A percentile compares a stretch with the other conserved stretches of the same genome.
phyloP scores from a whole-genome alignment of 805 yeast species.

The Pichia exigua region DNA sequence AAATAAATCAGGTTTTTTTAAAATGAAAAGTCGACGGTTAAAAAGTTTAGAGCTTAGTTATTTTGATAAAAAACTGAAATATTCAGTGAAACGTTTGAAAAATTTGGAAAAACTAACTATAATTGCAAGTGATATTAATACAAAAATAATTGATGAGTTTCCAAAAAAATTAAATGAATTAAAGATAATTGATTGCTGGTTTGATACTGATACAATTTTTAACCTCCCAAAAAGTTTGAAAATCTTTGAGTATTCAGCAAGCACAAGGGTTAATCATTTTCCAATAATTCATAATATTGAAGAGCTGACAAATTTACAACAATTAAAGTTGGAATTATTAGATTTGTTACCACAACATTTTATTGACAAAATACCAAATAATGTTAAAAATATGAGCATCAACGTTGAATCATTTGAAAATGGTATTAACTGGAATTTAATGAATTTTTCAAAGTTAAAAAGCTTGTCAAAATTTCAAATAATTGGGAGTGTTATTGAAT shows the following conservation, averaged over 20 bases:
- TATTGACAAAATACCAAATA: background rate
- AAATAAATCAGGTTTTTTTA: slow-evolving; percentile 3
- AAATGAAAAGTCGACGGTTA: background rate
- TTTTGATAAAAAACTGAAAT: slow-evolving; percentile 1
- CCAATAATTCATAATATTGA: slow-evolving; percentile 1
- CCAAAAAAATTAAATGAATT: background rate
- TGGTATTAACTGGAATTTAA: background rate
- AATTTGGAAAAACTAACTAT: background rate
- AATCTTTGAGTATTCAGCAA: background rate
- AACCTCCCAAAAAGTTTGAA: background rate
- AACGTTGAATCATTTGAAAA: background rate
- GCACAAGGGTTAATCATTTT: background rate
- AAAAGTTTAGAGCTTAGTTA: background rate
- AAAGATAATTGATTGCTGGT: slow-evolving; percentile 1
- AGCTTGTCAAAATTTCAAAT: background rate
- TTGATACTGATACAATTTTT: background rate
- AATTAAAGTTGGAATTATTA: background rate
- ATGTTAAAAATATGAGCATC: background rate
- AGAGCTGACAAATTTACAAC: background rate
- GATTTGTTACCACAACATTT: background rate
- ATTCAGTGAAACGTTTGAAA: background rate
- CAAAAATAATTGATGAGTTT: background rate
- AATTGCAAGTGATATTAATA: slow-evolving; percentile 2
- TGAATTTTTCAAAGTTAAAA: slow-evolving; percentile 2
- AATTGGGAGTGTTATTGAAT: background rate